Conservation (phyloP, 2,329 filamentous ascomycete genomes). For the Aspergillus sp. region DNA sequence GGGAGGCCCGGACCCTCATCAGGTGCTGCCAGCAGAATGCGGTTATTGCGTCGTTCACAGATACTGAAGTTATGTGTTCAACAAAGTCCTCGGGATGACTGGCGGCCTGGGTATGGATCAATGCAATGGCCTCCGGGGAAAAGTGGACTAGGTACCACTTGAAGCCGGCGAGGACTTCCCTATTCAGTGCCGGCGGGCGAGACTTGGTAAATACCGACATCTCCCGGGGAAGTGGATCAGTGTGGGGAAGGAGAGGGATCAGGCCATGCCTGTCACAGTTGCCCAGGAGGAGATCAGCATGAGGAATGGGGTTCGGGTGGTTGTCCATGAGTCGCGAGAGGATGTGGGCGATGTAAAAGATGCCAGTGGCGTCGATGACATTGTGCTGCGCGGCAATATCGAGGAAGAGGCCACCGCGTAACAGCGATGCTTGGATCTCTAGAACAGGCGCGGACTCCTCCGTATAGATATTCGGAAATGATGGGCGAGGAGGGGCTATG, state of each 20-base stretch:
- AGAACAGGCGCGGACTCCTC: slow-evolving; percentile 19
- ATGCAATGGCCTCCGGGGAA: neutral
- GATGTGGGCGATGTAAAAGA: slow-evolving; percentile 20
- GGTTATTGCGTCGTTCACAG: slow-evolving; percentile 20
- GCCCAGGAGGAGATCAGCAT: slow-evolving; percentile 14
- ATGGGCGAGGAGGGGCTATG: slow-evolving; percentile 25
- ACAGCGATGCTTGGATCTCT: slow-evolving; percentile 25
- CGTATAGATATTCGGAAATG: slow-evolving; percentile 28
- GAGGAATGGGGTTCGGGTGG: slow-evolving; percentile 4
- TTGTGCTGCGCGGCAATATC: slow-evolving; percentile 26
- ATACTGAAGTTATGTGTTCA: slow-evolving; percentile 7
- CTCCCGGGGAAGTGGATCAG: slow-evolving; percentile 15
- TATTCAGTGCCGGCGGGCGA: neutral
- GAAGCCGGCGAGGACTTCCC: slow-evolving; percentile 2
- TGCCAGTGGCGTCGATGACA: slow-evolving; percentile 23
- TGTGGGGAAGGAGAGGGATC: slow-evolving; percentile 13
- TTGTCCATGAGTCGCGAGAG: slow-evolving; percentile 13
- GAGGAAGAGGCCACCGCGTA: slow-evolving; percentile 25
- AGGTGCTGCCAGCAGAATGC: slow-evolving; percentile 22
- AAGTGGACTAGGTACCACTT: slow-evolving; percentile 16
- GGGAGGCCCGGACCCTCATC: slow-evolving; percentile 5
- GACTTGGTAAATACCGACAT: slow-evolving; percentile 10
- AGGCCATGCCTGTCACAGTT: slow-evolving; percentile 19
- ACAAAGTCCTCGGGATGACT: slow-evolving; percentile 2
- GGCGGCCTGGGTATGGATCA: slow-evolving; percentile 6